phyloP scores from a whole-genome alignment of 257 asterid species.

The Fraxinus excelsior region DNA sequence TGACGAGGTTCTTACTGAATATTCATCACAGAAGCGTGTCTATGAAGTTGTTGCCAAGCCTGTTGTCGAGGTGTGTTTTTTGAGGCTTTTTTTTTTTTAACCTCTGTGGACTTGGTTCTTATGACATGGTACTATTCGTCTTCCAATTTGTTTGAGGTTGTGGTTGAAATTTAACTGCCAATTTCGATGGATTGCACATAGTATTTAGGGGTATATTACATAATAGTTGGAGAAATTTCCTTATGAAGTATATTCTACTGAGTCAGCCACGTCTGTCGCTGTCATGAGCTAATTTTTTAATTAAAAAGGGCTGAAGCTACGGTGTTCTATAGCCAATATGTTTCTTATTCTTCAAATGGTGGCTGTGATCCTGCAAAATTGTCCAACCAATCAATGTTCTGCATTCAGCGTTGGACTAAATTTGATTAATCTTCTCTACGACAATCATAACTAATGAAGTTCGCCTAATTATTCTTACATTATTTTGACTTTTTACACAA shows the following conservation, averaged over 20 bases:
- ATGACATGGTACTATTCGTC: conserved; percentile 5
- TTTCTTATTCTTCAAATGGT: not conserved
- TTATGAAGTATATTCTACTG: not conserved
- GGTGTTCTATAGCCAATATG: not conserved
- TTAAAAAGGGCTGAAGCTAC: not conserved
- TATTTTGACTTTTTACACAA: not conserved
- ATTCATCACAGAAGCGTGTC: conserved; percentile 95
- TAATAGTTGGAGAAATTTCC: conserved; percentile 11
- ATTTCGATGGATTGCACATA: not conserved
- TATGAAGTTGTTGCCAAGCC: conserved; percentile 99
- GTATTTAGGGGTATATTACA: not conserved
- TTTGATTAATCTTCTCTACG: not conserved
- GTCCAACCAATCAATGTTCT: not conserved
- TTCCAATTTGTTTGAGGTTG: not conserved
- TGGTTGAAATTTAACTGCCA: not conserved
- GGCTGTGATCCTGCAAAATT: not conserved
- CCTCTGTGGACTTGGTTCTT: conserved; percentile 3
- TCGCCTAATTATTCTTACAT: not conserved
- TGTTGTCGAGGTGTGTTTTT: conserved; percentile 85
- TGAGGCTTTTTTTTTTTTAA: conserved; percentile 15
- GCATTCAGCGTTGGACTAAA: not conserved
- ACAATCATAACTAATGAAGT: not conserved
- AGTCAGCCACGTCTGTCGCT: conserved; percentile 14
- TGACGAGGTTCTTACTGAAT: conserved; percentile 95
- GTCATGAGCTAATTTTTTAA: conserved; percentile 14